Evolutionary conservation across 108 stramenopile genomes (phyloP), one percentile per base, ranked within the genome.

Genomic region (Licmophora abbreviata): DNA sequence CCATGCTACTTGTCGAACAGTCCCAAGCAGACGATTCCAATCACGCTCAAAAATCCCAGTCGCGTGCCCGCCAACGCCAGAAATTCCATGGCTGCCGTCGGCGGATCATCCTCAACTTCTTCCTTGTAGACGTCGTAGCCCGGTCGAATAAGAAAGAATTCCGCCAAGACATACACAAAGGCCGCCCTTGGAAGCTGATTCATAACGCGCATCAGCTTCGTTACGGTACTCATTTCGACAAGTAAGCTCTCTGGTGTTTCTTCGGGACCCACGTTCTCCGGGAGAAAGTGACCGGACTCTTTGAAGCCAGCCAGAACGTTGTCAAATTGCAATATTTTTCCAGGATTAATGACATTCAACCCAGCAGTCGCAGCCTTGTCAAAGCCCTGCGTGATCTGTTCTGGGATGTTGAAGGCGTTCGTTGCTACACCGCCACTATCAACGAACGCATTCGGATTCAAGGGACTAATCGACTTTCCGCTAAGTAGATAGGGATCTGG

Each of bases 101-200:
- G 48, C 71, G 5, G 67, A 34, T 74, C 67, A 24, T 63, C 63
- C 50, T 68, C 63, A 12, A 76, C 46, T 14, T 76, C 74, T 37
- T 70, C 69, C 48, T 63, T 62, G 61, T 76, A 76, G 25, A 70
- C 23, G 44, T 76, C 69, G 15, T 60, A 41, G 33, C 44, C 56
- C 23, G 74, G 66, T 32, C 66, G 56, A 27, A 76, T 35, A 38
- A 70, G 45, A 43, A 71, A 67, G 54, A 76, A 76, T 44, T 76
- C 74, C 3, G 60, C 61, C 28, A 76, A 41, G 11, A 35, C 59
- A 42, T 67, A 76, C 6, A 26, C 60, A 53, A 76, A 59, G 29
- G 66, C 65, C 6, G 52, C 56, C 27, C 54, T 51, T 3, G 69
- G 64, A 0, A 76, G 47, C 29, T 68, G 52, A 32, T 68, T 48